Base-by-base conservation (phyloP, 2,329 filamentous ascomycete genomes). In the Stemphylium vesicarium region DNA sequence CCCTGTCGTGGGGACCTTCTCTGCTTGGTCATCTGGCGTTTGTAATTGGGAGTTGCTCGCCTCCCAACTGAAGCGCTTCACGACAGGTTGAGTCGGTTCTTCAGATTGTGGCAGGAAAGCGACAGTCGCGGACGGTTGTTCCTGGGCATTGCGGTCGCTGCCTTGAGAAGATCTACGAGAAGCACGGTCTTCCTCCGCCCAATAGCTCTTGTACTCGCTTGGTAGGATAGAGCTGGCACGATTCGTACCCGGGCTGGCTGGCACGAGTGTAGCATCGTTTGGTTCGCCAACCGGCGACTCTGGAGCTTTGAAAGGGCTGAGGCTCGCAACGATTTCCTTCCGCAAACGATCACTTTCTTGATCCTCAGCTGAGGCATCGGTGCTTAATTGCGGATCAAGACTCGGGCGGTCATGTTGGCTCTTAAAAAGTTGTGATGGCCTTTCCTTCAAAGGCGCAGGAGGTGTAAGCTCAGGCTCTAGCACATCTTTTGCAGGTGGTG, bases 281-380 rank as follows among this genome's bases (percentile, higher is more conserved):
- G 63, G 45, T 22, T 70, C 64, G 18, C 47, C 38, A 13, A 46
- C 53, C 29, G 63, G 56, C 9, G 56, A 56, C n/a, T 57, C 61
- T 11, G 62, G 59, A 32, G 59, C 58, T 44, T 59, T 60, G 11
- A 78, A 70, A 0, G 87, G 72, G 35, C 54, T 69, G 2, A 93
- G 78, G 37, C 86, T 89, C 53, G 84, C 85, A 48, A 91, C 85
- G 50, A 93, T 93, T 64, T 93, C 90, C 55, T 91, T 88, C 24
- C 86, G 82, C 41, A 93, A 72, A 51, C 84, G 81, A 61, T 93
- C 90, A 65, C 84, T 92, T 65, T 92, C 89, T 61, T 88, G 85
- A 54, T 87, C 79, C 26, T 85, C 81, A 0, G 82, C 81, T 7
- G 77, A 78, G 7, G 81, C 80, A 9, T 80, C 80, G 0, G 81